Evolutionary conservation across 805 yeast species (phyloP).

Genomic region (Nakazawaea ishiwadae): DNA sequence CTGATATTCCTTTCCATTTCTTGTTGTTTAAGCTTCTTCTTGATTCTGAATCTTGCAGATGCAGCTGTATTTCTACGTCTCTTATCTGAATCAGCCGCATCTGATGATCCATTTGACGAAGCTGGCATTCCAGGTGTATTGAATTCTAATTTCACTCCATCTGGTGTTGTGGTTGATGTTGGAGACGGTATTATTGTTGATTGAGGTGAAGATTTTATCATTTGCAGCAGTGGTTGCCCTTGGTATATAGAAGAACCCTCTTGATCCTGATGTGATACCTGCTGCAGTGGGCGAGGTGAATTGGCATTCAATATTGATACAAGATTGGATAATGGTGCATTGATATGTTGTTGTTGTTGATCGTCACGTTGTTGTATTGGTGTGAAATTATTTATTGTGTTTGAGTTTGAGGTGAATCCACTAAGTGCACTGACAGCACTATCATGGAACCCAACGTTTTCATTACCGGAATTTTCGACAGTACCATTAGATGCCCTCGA

Average conservation of each 20-base stretch:
- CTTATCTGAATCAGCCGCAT: slow-evolving; percentile 56
- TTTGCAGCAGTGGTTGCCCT: no score
- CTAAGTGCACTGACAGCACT: slow-evolving; percentile 9
- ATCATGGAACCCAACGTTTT: slow-evolving; percentile 4
- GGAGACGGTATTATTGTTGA: slow-evolving; percentile 8
- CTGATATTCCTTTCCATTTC: slow-evolving; percentile 77
- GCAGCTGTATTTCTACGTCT: slow-evolving; percentile 91
- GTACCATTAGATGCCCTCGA: slow-evolving; percentile 19
- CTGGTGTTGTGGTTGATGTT: slow-evolving; percentile 9
- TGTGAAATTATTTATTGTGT: slow-evolving; percentile 4
- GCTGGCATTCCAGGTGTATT: background rate
- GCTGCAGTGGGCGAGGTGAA: background rate
- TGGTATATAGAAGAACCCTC: no score
- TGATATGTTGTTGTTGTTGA: background rate
- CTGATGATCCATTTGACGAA: slow-evolving; percentile 7
- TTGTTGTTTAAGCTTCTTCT: slow-evolving; percentile 88
- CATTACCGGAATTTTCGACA: background rate
- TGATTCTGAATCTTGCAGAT: slow-evolving; percentile 86
- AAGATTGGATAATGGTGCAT: slow-evolving; percentile 5
- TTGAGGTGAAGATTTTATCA: slow-evolving; percentile 4
- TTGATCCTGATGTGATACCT: no score
- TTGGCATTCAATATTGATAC: slow-evolving; percentile 6
- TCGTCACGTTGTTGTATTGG: background rate
- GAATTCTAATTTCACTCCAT: background rate
- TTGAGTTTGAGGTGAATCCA: background rate